Percentiles rank a stretch among this genome's conserved stretches.
Conservation (phyloP, 1,284 basidiomycete species). For the Papiliotrema nemorosa region DNA sequence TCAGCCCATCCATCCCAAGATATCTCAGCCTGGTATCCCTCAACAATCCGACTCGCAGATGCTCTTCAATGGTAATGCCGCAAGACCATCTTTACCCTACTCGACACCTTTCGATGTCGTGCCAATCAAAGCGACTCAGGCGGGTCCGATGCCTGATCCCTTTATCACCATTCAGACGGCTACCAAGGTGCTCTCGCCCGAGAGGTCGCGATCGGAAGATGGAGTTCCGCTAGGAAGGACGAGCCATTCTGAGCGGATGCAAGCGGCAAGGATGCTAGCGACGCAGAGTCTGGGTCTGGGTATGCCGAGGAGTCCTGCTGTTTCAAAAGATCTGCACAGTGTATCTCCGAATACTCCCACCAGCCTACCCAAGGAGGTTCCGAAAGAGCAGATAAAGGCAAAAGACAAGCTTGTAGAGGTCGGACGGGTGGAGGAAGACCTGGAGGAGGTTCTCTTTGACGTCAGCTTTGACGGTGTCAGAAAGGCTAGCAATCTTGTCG, state of each 20-base stretch:
- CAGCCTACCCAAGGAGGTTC: background rate
- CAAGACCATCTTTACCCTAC: constrained; percentile 7
- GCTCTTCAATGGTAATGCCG: constrained; percentile 41
- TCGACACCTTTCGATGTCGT: constrained; percentile 8
- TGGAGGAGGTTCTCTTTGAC: constrained; percentile 17
- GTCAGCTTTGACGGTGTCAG: constrained; percentile 21
- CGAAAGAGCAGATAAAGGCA: background rate
- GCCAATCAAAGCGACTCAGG: constrained; percentile 32
- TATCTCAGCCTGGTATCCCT: constrained; percentile 38
- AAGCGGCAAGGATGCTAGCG: constrained; percentile 43
- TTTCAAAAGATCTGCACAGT: constrained; percentile 11
- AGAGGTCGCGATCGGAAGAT: constrained; percentile 59
- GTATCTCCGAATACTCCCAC: background rate
- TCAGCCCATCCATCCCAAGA: constrained; percentile 6
- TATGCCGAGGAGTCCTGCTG: constrained; percentile 29
- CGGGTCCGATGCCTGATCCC: constrained; percentile 45
- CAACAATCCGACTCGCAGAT: constrained; percentile 29
- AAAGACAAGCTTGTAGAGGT: constrained; percentile 4
- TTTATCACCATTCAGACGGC: constrained; percentile 49
- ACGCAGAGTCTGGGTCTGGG: constrained; percentile 46
- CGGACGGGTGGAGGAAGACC: constrained; percentile 2
- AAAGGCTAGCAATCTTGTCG: constrained; percentile 38
- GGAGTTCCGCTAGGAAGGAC: constrained; percentile 68
- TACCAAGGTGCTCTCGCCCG: constrained; percentile 29
- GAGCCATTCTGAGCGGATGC: constrained; percentile 55